These are phyloP conservation scores for Pelargonium myrrhifolium DNA, from an alignment of 441 rosid genomes.

Conservation along the genomic window DNA sequence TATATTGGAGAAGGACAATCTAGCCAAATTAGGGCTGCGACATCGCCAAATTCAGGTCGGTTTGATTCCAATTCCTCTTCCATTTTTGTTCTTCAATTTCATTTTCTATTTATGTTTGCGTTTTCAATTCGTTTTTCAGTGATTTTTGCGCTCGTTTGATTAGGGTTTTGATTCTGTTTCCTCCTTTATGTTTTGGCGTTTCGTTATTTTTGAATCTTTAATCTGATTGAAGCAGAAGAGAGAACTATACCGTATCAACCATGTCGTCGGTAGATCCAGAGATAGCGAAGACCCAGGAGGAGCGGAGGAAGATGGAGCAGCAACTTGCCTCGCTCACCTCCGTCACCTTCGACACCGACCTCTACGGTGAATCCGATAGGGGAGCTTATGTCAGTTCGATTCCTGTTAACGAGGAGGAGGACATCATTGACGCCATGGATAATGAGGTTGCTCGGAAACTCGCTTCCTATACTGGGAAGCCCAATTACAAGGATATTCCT, in stretches of 20 bases:
- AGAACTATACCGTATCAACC: background rate
- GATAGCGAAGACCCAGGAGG: constrained; percentile 81
- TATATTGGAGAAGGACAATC: background rate
- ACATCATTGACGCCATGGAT: constrained; percentile 45
- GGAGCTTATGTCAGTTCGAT: constrained; percentile 63
- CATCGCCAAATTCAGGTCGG: constrained; percentile 1
- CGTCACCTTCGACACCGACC: constrained; percentile 64
- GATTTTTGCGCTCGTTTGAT: background rate
- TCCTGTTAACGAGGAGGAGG: constrained; percentile 82
- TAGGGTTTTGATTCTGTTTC: background rate
- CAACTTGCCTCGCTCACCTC: constrained; percentile 69
- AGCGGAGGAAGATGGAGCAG: constrained; percentile 58
- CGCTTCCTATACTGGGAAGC: constrained; percentile 83
- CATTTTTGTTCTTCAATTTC: background rate
- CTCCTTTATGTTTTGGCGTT: background rate
- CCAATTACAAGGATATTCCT: constrained; percentile 67
- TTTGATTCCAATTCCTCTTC: background rate
- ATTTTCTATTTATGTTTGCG: background rate
- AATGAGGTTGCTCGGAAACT: constrained; percentile 69
- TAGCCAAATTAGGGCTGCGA: background rate
- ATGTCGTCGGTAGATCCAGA: constrained; percentile 52
- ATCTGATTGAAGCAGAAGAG: background rate
- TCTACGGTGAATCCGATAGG: constrained; percentile 68
- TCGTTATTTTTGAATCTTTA: background rate
- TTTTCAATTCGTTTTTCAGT: background rate